phyloP scores from a whole-genome alignment of 805 yeast genomes.

The Cyberlindnera xylosilytica region DNA sequence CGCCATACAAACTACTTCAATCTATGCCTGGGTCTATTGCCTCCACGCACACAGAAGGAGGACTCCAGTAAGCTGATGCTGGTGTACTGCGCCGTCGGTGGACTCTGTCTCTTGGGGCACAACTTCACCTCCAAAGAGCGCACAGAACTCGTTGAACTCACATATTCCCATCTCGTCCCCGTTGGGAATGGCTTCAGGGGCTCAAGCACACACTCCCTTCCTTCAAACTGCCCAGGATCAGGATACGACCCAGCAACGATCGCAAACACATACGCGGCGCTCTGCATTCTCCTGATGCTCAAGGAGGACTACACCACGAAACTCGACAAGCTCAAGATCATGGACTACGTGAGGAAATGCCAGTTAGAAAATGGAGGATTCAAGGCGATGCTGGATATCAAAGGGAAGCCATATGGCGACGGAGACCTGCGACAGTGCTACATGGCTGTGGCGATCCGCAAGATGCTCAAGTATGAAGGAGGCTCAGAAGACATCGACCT shows the following conservation, averaged over 20 bases:
- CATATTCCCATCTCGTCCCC: conserved; percentile 45
- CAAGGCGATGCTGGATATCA: conserved; percentile 36
- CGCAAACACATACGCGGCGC: conserved; percentile 75
- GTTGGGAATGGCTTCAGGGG: conserved; percentile 54
- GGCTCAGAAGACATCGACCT: conserved; percentile 37
- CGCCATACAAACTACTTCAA: conserved; percentile 41
- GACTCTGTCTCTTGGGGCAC: conserved; percentile 32
- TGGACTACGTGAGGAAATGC: conserved; percentile 54
- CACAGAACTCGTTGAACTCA: conserved; percentile 35
- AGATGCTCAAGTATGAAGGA: conserved; percentile 36
- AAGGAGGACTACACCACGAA: conserved; percentile 38
- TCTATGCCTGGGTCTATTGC: conserved; percentile 52
- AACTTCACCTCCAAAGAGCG: conserved; percentile 30
- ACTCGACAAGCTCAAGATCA: conserved; percentile 41
- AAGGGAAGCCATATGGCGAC: conserved; percentile 48
- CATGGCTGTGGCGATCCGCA: conserved; percentile 64
- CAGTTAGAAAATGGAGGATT: conserved; percentile 64
- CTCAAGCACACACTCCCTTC: conserved; percentile 42
- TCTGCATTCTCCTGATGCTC: conserved; percentile 53
- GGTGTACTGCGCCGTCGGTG: conserved; percentile 66
- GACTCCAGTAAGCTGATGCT: conserved; percentile 71
- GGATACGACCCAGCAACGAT: conserved; percentile 60
- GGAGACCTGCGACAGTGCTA: conserved; percentile 72
- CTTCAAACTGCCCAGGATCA: conserved; percentile 2
- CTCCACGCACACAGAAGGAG: conserved; percentile 52